A percentile compares a stretch with the other conserved stretches of the same genome.
phyloP scores from a whole-genome alignment of 2,329 filamentous ascomycete genomes.

The Pseudogymnoascus sp. region DNA sequence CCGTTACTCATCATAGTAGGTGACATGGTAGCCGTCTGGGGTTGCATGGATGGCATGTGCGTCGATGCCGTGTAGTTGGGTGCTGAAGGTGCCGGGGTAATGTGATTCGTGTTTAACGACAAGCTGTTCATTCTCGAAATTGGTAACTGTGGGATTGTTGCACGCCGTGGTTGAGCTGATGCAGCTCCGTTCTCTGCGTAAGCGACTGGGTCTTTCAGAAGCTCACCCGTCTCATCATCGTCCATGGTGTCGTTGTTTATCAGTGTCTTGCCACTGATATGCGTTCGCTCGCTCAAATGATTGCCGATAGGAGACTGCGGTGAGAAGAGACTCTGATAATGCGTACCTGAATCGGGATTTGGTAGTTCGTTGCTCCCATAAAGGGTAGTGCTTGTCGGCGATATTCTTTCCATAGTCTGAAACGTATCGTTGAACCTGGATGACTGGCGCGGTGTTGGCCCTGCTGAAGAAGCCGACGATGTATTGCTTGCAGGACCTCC shows the following conservation, averaged over 20 bases:
- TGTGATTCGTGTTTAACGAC: slow-evolving; percentile 62
- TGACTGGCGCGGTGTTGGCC: slow-evolving; percentile 6
- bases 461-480: slow-evolving; percentile 24
- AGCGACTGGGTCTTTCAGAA: slow-evolving; percentile 66
- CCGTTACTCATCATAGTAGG: slow-evolving; percentile 46
- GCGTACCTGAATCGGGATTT: slow-evolving; percentile 46
- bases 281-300: slow-evolving; percentile 53
- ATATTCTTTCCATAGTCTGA: slow-evolving; percentile 38
- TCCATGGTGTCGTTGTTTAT: slow-evolving; percentile 64
- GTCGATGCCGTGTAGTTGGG: slow-evolving; percentile 20
- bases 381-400: slow-evolving; percentile 51
- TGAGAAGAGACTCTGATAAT: slow-evolving; percentile 62
- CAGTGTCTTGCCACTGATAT: slow-evolving; percentile 60
- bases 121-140: slow-evolving; percentile 62
- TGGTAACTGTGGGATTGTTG: slow-evolving; percentile 67
- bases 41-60: slow-evolving; percentile 28
- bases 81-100: slow-evolving; percentile 31
- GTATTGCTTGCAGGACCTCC: slow-evolving; percentile 33
- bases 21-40: slow-evolving; percentile 45
- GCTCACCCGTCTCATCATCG: slow-evolving; percentile 64
- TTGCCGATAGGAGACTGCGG: slow-evolving; percentile 68
- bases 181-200: slow-evolving; percentile 66
- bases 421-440: slow-evolving; percentile 50
- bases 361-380: slow-evolving; percentile 53
- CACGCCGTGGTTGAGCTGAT: slow-evolving; percentile 51